Conservation (phyloP, 148 eudicot genomes). For the Amaranthus palmeri region DNA sequence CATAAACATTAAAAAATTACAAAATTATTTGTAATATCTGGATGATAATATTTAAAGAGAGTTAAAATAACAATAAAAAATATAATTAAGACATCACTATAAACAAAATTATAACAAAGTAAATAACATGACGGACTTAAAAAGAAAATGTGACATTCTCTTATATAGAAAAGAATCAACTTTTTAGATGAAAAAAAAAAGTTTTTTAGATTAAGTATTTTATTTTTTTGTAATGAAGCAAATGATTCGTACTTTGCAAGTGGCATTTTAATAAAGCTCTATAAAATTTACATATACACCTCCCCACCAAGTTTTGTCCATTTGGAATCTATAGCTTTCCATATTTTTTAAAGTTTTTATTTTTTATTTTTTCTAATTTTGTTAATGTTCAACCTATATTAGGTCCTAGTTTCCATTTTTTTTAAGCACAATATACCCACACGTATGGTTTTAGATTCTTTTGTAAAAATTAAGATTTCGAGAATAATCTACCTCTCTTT, state of each 20-base stretch:
- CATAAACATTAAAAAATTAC: too few relatives aligned
- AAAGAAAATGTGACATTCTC: too few relatives aligned
- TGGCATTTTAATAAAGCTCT: constrained; percentile 28
- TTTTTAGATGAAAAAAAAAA: not conserved
- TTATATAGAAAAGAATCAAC: too few relatives aligned
- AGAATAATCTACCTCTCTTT: not conserved
- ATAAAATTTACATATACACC: constrained; percentile 14
- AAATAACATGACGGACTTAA: too few relatives aligned
- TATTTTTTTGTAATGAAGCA: not conserved
- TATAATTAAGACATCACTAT: too few relatives aligned
- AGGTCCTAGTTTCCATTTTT: not conserved
- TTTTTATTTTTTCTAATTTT: not conserved
- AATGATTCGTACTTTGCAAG: constrained; percentile 32
- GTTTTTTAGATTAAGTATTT: constrained; percentile 7
- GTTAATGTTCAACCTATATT: constrained; percentile 2
- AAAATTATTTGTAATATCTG: too few relatives aligned
- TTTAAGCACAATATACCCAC: constrained; percentile 1
- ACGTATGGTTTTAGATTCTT: constrained; percentile 18
- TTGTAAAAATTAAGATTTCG: not conserved
- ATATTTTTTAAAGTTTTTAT: not conserved
- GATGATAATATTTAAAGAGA: too few relatives aligned
- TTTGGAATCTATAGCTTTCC: constrained; percentile 20
- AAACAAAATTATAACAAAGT: too few relatives aligned
- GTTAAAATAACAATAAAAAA: too few relatives aligned
- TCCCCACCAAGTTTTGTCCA: constrained; percentile 34